Base-by-base conservation (phyloP, 108 stramenopile species). In the Parietichytrium sp. region DNA sequence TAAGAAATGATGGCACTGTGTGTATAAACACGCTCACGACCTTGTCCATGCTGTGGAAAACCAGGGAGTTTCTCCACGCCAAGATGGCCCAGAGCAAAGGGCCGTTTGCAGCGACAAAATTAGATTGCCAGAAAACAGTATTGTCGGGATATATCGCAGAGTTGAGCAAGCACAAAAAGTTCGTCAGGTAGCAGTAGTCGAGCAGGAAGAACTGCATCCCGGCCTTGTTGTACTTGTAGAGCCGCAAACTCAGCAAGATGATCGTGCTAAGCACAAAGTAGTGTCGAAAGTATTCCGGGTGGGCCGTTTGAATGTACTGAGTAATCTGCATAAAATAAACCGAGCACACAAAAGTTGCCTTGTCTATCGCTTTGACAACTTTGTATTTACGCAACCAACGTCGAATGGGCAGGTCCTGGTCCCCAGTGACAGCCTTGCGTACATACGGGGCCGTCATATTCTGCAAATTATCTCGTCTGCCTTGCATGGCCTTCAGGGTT, bases 1-100 rank as follows among this genome's bases (percentile, higher is more conserved):
- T 84, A 10, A 93, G 89, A 80, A 93, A 49, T 15, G 91, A 29
- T 16, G 93, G 93, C 23, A 92, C 55, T n/a, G 91, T 48, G 80
- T 94, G 93, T n/a, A 94, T 91, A 84, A 91, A 93, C 61, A 91
- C 84, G 23, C 91, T 90, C 10, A 90, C 91, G 84, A 93, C 91
- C 81, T 93, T 93, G 72, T 94, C 93, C 61, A 93, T 55, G 31
- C 89, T 87, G 55, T 94, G 93, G 82, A 93, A 94, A 10, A 94
- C 92, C 8, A 93, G 86, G 18, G 88, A 87, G 86, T 94, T 94
- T 26, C 92, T 86, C 93, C 93, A 94, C 8, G 86, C 85, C 18
- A 86, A 49, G 30, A 90, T 86, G 29, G 90, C 90, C 80, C 88
- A 61, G 48, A 88, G 83, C 15, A 94, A 83, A 0, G 92, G 91